These are phyloP conservation scores for Solanum acaule DNA, from an alignment of 257 asterid genomes.

Conservation along the genomic window DNA sequence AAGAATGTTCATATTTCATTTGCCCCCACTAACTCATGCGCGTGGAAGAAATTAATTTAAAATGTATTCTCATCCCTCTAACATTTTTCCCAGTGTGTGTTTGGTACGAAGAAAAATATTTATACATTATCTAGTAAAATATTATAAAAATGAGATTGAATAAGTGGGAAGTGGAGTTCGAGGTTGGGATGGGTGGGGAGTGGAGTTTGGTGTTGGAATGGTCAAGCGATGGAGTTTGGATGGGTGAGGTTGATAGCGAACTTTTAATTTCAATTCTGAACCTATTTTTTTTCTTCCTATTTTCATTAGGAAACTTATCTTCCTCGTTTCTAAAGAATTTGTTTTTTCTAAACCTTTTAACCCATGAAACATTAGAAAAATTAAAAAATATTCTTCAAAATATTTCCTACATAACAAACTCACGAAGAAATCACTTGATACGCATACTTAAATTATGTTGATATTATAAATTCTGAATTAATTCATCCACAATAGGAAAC, in stretches of 20 bases:
- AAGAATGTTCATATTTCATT: neutral
- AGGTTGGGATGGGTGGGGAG: neutral
- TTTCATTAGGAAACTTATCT: neutral
- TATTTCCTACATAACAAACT: rapidly evolving
- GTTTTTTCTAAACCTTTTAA: neutral
- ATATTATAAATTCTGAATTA: neutral
- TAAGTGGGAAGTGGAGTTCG: neutral
- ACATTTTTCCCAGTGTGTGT: rapidly evolving
- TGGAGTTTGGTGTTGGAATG: neutral
- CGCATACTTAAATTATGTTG: neutral
- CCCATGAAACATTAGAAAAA: neutral
- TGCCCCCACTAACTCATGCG: neutral
- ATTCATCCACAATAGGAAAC: neutral
- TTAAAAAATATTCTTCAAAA: neutral
- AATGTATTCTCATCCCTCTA: neutral
- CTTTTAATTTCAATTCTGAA: too few relatives aligned
- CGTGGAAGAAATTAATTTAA: neutral
- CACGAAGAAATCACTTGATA: neutral
- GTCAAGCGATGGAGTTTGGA: neutral
- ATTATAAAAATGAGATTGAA: neutral
- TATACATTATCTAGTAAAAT: neutral
- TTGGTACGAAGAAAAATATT: neutral
- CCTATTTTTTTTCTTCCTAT: too few relatives aligned
- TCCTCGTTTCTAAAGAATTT: neutral
- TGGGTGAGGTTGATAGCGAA: neutral